Base-by-base conservation (phyloP, 352 stramenopile species). In the Phytophthora cajani region DNA sequence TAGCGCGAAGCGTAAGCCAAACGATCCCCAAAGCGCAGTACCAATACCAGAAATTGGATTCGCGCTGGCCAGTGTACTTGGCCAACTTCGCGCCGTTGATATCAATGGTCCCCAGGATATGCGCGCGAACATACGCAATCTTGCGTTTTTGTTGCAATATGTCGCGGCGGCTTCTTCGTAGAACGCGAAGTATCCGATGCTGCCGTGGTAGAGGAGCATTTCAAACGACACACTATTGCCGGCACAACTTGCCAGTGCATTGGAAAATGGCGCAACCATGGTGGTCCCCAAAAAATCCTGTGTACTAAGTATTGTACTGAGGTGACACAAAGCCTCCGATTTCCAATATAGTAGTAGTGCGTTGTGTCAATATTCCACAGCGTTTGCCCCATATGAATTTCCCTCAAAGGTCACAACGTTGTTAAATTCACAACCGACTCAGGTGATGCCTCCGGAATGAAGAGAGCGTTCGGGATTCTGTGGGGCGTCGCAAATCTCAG, bases 361-460 rank as follows among this genome's bases (percentile, higher is more conserved):
- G 60, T 73, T 25, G 53, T 8, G 19, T 60, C 42, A 8, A 69
- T 61, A 50, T 64, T 73, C 59, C 66, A 73, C 60, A 47, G 64
- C 14, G 57, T 56, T 30, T 59, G 32, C 5, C 51, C 33, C 40
- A 73, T 61, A 10, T 38, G 12, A 5, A 73, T 9, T 7, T 42
- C 66, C 2, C 21, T 14, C 10, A 47, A 32, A 8, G 47, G 67
- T 14, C 52, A 74, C 4, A 57, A 27, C 16, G 23, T 32, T 0
- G 21, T 32, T 4, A 74, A n/a, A 27, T 66, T 59, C 4, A 38
- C 14, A 3, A 11, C 54, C 16, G 49, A 21, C 8, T 50, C 19
- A 8, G 44, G 19, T 9, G 42, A 42, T 2, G 36, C 61, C 17
- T n/a, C 9, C 21, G 51, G 47, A 10, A 32, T 30, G 5, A 65